Evolutionary conservation across 257 asterid species (phyloP), one percentile per base, ranked within the genome.

Genomic region (Solanum stenotomum): DNA sequence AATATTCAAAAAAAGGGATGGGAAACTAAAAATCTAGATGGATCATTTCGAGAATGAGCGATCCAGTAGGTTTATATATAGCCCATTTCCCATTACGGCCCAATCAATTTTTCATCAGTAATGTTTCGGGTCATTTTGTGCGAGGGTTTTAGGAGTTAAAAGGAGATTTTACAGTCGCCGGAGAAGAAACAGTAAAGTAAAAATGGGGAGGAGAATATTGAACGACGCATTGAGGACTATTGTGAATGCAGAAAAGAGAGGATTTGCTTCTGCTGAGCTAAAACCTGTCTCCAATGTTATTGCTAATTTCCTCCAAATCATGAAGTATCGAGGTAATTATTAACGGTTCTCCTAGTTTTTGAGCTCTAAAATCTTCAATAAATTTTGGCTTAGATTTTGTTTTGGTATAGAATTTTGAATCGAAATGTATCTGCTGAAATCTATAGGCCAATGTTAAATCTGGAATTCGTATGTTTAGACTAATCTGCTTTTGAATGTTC

Each of bases 171-270:
- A 44, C 40, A 16, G 67, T 79, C 37, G 67, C 37, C 84, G 37
- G 84, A 78, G 85, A 42, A 42, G 85, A 78, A 77, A n/a, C 35
- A 77, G 84, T 78, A 13, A 5, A 79, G 49, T 20, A 85, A 63
- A 87, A 88, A 96, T 96, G 99, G 98, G 99, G 81, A 92, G 99
- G 91, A 93, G 96, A 87, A 96, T 97, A 37, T 87, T 97, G 90
- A 96, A 95, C 93, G 96, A 97, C 29, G 98, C 98, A 8, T 87
- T 97, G 94, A 88, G 98, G 87, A 95, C 96, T 11, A 94, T 97
- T 12, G 99, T 97, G 8, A 96, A 96, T 89, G 99, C 99, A 9
- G 98, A 96, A 88, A 96, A 89, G 91, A 93, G 99, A 91, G 96
- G 98, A 12, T 97, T 97, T 76, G 98, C 98, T 75, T 92, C 99